Base-by-base conservation (phyloP, 495 filamentous ascomycete species). In the Neurospora tetrasperma region DNA sequence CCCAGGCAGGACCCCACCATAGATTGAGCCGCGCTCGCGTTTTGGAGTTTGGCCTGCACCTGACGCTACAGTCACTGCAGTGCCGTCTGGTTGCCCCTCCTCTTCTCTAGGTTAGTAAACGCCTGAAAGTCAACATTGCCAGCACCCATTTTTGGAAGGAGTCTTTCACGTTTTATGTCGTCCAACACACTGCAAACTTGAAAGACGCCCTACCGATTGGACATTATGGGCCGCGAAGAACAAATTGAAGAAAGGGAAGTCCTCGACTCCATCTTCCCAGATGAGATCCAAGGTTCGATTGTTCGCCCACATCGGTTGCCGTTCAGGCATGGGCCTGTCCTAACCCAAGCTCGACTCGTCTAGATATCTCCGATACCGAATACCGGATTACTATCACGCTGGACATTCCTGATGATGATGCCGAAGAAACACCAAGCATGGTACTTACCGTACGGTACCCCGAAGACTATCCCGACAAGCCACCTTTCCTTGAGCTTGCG, bases 201-300 rank as follows among this genome's bases (percentile, higher is more conserved):
- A 20, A 14, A 27, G 48, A 10, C 27, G 27, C 23, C 23, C 48
- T 31, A 66, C 23, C 6, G 14, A 18, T 38, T 66, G 8, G 12
- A 20, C 71, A 89, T 75, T 11, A 98, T 98, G 96, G 94, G 95
- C 38, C 88, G 87, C 78, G 96, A 99, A 84, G 96, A 99, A 72
- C 96, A 99, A 81, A 83, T 88, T 70, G 94, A 99, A 84, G 96
- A 99, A 85, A 91, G 95, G 76, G 96, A 98, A 80, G 94, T 99
- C 71, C 92, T 99, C 75, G 93, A 95, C 78, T 97, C 94, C 71
- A 99, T 99, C 76, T 99, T 97, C 78, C 94, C 96, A 14, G 96
- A 99, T 43, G 96, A 99, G 81, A 97, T 98, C 70, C 93, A 90
- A 87, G 92, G 94, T 96, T 42, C 18, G 83, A 74, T 20, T 70